Base-by-base conservation (phyloP, 2,329 filamentous ascomycete genomes). In the Plectosphaerella plurivora region DNA sequence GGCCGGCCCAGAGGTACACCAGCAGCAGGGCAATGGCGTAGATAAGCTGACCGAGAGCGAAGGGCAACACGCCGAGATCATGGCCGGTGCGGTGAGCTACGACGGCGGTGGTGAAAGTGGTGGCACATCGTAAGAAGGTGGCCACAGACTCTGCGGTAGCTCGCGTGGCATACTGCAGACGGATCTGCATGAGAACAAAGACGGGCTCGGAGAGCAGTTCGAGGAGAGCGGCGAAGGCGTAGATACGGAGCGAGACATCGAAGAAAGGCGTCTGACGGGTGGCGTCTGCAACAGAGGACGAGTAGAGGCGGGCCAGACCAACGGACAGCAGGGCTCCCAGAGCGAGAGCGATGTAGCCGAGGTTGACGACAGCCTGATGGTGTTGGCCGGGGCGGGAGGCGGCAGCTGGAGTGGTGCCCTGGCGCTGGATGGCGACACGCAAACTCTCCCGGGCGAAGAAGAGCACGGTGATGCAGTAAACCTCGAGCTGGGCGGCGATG, bases 371-470 rank as follows among this genome's bases (percentile, higher is more conserved):
- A 3, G 88, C 84, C 68, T 97, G 93, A 11, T 81, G 75, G 53
- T 75, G 76, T 51, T 63, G 66, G 4, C 59, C 57, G 55, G 68
- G 60, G 39, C 66, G 59, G 55, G 63, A 49, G 41, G 59, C 49
- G 52, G 61, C 57, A 37, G 37, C 58, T 51, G 45, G 54, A 55
- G 49, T 55, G 47, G 47, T 55, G 49, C 59, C 50, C 60, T 92
- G 88, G 49, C 94, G 81, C 70, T 97, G 93, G 36, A 96, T 83
- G 24, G 93, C 91, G n/a, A 96, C 87, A 15, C 94, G 87, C 47
- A 97, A 74, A 62, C 88, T 93, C 71, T 99, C 94, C 39, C 94
- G 82, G 0, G 94, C 88, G 64, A 99, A 97, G 69, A 96, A 97
- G 1, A 99, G 79, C n/a, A 95, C 86, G 0, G 91, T 91, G 45